Evolutionary conservation across 2,329 filamentous ascomycete species (phyloP).

Genomic region (Parascedosporium putredinis): DNA sequence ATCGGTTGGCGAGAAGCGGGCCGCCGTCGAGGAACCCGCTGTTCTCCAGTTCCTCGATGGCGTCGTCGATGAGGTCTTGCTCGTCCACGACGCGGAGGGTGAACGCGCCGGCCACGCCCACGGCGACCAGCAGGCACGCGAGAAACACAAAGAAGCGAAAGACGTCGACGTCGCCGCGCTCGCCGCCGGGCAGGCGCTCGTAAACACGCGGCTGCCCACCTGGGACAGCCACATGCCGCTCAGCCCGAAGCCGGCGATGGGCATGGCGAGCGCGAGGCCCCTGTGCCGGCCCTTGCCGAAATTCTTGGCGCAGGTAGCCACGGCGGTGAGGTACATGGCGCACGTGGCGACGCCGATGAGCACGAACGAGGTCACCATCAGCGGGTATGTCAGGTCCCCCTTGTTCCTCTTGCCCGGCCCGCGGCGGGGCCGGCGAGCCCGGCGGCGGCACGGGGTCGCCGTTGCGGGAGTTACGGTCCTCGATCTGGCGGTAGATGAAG

Average conservation of each 20-base stretch:
- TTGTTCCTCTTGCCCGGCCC: no score
- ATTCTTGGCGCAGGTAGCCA: conserved; percentile 98
- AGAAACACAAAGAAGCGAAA: conserved; percentile 85
- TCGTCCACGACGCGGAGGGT: conserved; percentile 72
- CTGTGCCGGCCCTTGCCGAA: conserved; percentile 83
- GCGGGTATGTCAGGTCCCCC: conserved; percentile 61
- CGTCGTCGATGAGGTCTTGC: conserved; percentile 78
- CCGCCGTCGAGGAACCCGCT: conserved; percentile 73
- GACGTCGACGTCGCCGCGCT: conserved; percentile 56
- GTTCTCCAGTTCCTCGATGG: conserved; percentile 80
- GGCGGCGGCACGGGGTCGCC: background rate
- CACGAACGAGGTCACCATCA: conserved; percentile 81
- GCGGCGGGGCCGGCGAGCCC: conserved; percentile 26
- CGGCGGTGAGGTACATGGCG: conserved; percentile 77
- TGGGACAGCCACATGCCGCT: conserved; percentile 96
- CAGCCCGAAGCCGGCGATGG: conserved; percentile 85
- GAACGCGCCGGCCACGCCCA: conserved; percentile 66
- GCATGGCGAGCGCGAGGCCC: conserved; percentile 77
- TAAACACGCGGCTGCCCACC: conserved; percentile 70
- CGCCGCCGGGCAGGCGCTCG: conserved; percentile 55
- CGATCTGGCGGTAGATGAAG: conserved; percentile 52
- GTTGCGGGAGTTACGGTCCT: conserved; percentile 21
- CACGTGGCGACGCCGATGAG: conserved; percentile 75
- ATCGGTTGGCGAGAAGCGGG: conserved; percentile 54
- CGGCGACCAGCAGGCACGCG: conserved; percentile 54